Evolutionary conservation across 352 stramenopile genomes (phyloP).

Genomic region (Phytophthora ohioensis): DNA sequence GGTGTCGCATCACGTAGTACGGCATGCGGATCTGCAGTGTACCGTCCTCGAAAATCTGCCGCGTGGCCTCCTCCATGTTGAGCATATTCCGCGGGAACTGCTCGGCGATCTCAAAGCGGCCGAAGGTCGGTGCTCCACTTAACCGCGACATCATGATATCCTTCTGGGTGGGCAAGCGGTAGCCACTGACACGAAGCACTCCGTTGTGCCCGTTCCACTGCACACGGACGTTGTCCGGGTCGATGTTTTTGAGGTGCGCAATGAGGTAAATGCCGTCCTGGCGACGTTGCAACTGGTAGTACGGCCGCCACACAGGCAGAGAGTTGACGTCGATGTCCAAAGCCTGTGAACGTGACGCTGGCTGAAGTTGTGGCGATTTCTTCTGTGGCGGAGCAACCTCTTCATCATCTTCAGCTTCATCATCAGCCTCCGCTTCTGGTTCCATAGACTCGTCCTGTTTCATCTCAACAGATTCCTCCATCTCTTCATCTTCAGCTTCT

Average conservation of each 20-base stretch:
- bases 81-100: slow-evolving; percentile 54
- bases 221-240: slow-evolving; percentile 50
- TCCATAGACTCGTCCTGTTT: slow-evolving; percentile 34
- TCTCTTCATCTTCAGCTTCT: slow-evolving; percentile 23
- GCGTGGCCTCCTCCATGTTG: slow-evolving; percentile 62
- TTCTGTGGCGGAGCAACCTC: slow-evolving; percentile 15
- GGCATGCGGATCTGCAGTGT: slow-evolving; percentile 69
- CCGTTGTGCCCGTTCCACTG: slow-evolving; percentile 52
- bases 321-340: slow-evolving; percentile 36
- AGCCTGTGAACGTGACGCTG: not conserved
- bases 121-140: slow-evolving; percentile 63
- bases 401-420: slow-evolving; percentile 32
- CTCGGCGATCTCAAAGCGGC: slow-evolving; percentile 73
- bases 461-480: slow-evolving; percentile 10
- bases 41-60: slow-evolving; percentile 55
- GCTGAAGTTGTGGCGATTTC: slow-evolving; percentile 8
- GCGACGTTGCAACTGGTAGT: slow-evolving; percentile 67
- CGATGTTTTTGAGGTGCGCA: slow-evolving; percentile 38
- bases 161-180: slow-evolving; percentile 65
- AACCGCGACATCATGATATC: slow-evolving; percentile 64
- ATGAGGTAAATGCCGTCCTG: slow-evolving; percentile 57
- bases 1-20: slow-evolving; percentile 48
- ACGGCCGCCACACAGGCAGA: slow-evolving; percentile 62
- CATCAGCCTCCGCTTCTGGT: slow-evolving; percentile 13
- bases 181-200: slow-evolving; percentile 54